phyloP scores from a whole-genome alignment of 2,329 filamentous ascomycete genomes.

The Fusarium redolens region DNA sequence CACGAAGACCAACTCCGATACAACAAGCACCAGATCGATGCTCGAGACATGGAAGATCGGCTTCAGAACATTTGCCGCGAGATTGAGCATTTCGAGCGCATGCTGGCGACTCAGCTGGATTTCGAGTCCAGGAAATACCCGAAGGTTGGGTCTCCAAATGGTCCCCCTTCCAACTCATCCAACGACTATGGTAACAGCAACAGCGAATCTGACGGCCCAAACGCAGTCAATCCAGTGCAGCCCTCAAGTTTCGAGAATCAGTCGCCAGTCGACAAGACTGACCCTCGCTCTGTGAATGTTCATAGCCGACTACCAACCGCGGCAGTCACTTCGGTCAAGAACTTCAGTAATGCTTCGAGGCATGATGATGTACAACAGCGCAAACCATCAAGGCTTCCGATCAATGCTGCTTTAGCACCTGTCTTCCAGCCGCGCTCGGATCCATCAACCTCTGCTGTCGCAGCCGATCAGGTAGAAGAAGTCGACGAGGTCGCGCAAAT shows the following conservation, averaged over 20 bases:
- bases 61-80: conserved; percentile 54
- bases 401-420: conserved; percentile 60
- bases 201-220: conserved; percentile 5
- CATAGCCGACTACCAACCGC: conserved; percentile 45
- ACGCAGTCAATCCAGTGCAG: background rate
- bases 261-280: conserved; percentile 18
- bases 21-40: conserved; percentile 72
- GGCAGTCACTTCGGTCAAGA: conserved; percentile 31
- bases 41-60: conserved; percentile 61
- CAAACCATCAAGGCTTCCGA: conserved; percentile 54
- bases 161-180: conserved; percentile 24
- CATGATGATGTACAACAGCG: conserved; percentile 47
- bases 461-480: conserved; percentile 19
- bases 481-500: conserved; percentile 12
- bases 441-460: conserved; percentile 27
- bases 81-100: conserved; percentile 63
- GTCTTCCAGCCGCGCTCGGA: conserved; percentile 59
- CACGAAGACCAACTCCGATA: conserved; percentile 69
- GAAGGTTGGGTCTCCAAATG: conserved; percentile 46
- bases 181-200: conserved; percentile 4
- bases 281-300: conserved; percentile 34
- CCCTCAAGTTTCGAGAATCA: conserved; percentile 10
- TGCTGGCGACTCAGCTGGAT: conserved; percentile 57
- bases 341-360: conserved; percentile 30
- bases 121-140: conserved; percentile 59